Conservation (phyloP, 768 basidiomycete species). For the Fistulinella prunicolor region DNA sequence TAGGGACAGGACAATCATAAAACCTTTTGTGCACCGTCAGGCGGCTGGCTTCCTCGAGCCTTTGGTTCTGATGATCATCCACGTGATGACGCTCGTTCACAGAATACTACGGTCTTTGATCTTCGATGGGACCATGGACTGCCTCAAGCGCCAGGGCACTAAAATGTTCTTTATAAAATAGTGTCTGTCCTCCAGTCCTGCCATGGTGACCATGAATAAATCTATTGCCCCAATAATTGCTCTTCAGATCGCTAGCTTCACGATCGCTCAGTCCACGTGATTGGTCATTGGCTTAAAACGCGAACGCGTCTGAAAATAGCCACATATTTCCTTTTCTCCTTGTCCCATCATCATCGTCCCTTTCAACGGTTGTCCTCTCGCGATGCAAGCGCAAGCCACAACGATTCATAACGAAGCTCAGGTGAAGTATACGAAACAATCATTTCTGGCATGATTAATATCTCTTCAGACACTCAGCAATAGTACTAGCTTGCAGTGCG, state of each 20-base stretch:
- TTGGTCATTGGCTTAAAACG: constrained; percentile 8
- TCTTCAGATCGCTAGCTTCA: too few species aligned
- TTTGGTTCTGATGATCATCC: not conserved
- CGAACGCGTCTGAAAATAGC: constrained; percentile 11
- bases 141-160: too few species aligned
- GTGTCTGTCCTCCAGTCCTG: too few species aligned
- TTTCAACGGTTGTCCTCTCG: not conserved
- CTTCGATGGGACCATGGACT: too few species aligned
- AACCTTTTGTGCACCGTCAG: not conserved
- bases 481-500: constrained; percentile 62
- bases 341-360: not conserved
- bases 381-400: constrained; percentile 28
- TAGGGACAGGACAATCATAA: constrained; percentile 42
- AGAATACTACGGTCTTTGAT: too few species aligned
- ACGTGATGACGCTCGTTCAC: too few species aligned
- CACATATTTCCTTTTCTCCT: not conserved
- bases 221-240: too few species aligned
- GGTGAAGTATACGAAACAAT: constrained; percentile 9
- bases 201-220: too few species aligned
- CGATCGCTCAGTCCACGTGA: constrained; percentile 30
- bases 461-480: constrained; percentile 44
- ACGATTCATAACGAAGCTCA: constrained; percentile 21
- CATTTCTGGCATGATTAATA: constrained; percentile 4
- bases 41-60: too few species aligned
- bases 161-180: too few species aligned